Conservation (phyloP, 1,139 yeast genomes). For the Hemisphaericaspora subhashii region DNA sequence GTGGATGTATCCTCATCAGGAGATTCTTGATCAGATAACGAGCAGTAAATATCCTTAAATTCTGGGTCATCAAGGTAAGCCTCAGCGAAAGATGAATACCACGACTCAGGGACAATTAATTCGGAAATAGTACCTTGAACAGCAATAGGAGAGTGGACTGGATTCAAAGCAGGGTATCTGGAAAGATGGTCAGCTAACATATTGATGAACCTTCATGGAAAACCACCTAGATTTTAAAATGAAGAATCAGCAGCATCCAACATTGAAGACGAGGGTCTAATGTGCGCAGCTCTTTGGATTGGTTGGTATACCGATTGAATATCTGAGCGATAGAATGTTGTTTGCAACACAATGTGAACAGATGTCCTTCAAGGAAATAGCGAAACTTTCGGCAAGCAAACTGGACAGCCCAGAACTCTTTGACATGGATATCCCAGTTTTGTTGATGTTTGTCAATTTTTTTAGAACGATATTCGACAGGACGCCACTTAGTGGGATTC, state of each 20-base stretch:
- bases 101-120: background rate
- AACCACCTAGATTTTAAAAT: background rate
- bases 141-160: background rate
- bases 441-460: background rate
- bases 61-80: background rate
- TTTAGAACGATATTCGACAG: background rate
- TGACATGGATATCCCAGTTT: background rate
- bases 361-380: too few relatives aligned
- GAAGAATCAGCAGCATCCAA: background rate
- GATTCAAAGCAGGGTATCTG: background rate
- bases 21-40: background rate
- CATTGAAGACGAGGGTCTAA: background rate
- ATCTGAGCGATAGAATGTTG: too few relatives aligned
- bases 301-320: too few relatives aligned
- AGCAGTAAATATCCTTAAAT: background rate
- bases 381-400: too few relatives aligned
- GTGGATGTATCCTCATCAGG: background rate
- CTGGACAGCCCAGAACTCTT: too few relatives aligned
- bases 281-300: too few relatives aligned
- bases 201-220: background rate
- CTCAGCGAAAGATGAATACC: background rate
- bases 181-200: background rate
- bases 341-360: too few relatives aligned
- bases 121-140: background rate
- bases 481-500: background rate